These are phyloP conservation scores for Fusarium sp. DNA, from an alignment of 2,329 filamentous ascomycete species.

Conservation along the genomic window DNA sequence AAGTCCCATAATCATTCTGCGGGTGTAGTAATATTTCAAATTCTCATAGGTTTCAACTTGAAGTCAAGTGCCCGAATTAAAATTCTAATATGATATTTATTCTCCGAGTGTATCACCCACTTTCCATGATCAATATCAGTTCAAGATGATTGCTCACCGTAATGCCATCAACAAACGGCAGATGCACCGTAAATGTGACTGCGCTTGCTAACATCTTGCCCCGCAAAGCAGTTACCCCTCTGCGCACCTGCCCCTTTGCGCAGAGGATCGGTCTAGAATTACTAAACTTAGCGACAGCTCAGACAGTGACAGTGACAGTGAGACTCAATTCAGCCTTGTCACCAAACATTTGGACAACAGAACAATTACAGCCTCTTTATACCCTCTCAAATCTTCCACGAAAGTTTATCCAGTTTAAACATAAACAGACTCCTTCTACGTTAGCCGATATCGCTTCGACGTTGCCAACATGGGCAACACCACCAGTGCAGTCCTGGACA, in stretches of 20 bases:
- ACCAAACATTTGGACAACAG: conserved; percentile 39
- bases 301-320: conserved; percentile 35
- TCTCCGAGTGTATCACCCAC: neutral
- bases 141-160: neutral
- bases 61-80: neutral
- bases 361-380: conserved; percentile 19
- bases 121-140: neutral
- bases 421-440: neutral
- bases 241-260: conserved; percentile 39
- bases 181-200: conserved; percentile 11
- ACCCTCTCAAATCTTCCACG: neutral
- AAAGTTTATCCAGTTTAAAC: neutral
- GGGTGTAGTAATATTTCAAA: neutral
- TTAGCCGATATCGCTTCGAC: conserved; percentile 1
- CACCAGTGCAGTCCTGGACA: conserved; percentile 84
- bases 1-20: neutral
- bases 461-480: conserved; percentile 72
- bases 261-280: conserved; percentile 43
- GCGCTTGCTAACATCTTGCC: conserved; percentile 11
- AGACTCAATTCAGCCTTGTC: conserved; percentile 49
- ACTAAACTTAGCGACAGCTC: conserved; percentile 33
- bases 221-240: conserved; percentile 47
- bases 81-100: neutral
- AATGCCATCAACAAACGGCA: conserved; percentile 9
- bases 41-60: neutral